Percentiles rank a stretch among this genome's conserved stretches.
phyloP scores from a whole-genome alignment of 2,329 filamentous ascomycete genomes.

The Aspergillus tanneri region DNA sequence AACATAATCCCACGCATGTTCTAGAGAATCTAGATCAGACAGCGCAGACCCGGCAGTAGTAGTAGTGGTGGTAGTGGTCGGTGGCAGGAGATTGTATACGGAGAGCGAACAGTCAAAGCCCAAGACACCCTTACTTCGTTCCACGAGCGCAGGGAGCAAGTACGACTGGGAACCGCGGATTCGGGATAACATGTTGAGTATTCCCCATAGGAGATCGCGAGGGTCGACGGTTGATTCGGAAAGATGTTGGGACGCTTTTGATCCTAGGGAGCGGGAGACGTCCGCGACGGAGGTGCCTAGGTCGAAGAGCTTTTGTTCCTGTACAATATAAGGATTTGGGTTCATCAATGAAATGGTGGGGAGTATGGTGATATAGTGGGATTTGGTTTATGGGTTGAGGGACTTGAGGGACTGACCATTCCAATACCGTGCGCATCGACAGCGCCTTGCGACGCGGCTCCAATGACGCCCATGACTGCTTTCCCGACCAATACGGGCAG shows the following conservation, averaged over 20 bases:
- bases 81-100: neutral
- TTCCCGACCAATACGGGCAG: constrained; percentile 64
- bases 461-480: constrained; percentile 65
- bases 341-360: neutral
- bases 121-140: constrained; percentile 32
- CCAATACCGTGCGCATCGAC: constrained; percentile 75
- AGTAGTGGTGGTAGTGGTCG: too few species aligned
- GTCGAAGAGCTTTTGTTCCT: constrained; percentile 43
- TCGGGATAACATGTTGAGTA: constrained; percentile 38
- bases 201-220: constrained; percentile 40
- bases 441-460: constrained; percentile 70
- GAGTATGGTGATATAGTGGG: neutral
- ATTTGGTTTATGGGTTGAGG: neutral
- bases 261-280: constrained; percentile 32
- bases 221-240: constrained; percentile 34
- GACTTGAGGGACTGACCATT: constrained; percentile 60
- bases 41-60: too few species aligned
- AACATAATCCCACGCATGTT: too few species aligned
- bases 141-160: constrained; percentile 34
- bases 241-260: constrained; percentile 28
- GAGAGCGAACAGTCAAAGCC: constrained; percentile 33
- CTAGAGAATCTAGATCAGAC: too few species aligned
- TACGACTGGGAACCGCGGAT: constrained; percentile 42
- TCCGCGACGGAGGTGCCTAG: constrained; percentile 36
- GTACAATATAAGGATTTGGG: neutral